These are phyloP conservation scores for Wickerhamiella dianesei DNA, from an alignment of 805 yeast genomes.

Conservation along the genomic window DNA sequence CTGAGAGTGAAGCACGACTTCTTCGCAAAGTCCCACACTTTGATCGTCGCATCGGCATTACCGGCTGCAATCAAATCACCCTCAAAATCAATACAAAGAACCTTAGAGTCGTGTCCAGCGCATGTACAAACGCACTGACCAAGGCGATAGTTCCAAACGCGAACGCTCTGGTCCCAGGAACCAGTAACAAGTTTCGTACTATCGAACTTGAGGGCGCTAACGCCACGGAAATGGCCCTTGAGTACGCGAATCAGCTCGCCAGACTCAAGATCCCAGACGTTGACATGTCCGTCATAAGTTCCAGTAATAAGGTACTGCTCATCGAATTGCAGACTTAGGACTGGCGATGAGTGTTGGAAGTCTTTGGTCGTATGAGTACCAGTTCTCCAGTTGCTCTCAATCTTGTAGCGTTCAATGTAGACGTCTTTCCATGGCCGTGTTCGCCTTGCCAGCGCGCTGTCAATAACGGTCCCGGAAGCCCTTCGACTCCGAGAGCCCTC, in stretches of 20 bases:
- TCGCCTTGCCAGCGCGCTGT: background rate
- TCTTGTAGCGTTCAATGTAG: constrained; percentile 76
- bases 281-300: constrained; percentile 77
- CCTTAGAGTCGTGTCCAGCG: constrained; percentile 81
- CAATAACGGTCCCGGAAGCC: background rate
- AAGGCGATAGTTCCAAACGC: constrained; percentile 91
- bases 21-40: constrained; percentile 93
- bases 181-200: constrained; percentile 83
- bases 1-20: constrained; percentile 84
- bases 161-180: constrained; percentile 77
- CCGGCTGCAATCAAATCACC: constrained; percentile 81
- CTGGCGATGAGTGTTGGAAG: constrained; percentile 42
- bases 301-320: constrained; percentile 77
- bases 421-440: constrained; percentile 93
- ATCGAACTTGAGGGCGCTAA: constrained; percentile 73
- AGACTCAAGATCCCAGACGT: constrained; percentile 82
- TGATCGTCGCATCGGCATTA: constrained; percentile 80
- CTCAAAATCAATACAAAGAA: constrained; percentile 70
- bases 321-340: constrained; percentile 75
- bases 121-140: constrained; percentile 92
- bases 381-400: constrained; percentile 90
- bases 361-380: constrained; percentile 53
- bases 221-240: constrained; percentile 80
- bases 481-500: background rate
- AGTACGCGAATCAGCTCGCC: constrained; percentile 68